These are phyloP conservation scores for Acarospora socialis DNA, from an alignment of 2,329 filamentous ascomycete species.

Conservation along the genomic window DNA sequence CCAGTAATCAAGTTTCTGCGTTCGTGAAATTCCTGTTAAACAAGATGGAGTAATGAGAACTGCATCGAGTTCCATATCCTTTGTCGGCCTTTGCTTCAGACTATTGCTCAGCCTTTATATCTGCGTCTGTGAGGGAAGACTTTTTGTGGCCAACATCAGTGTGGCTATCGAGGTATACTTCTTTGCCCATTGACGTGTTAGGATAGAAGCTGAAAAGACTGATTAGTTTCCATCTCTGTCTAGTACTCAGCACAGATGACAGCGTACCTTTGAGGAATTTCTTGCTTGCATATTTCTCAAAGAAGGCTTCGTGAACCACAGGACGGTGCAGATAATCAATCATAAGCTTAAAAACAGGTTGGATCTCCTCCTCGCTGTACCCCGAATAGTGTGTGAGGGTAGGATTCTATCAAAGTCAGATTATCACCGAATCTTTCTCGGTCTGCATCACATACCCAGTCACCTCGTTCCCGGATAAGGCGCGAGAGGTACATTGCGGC, in stretches of 20 bases:
- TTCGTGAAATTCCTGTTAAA: too few species aligned
- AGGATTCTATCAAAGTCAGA: conserved; percentile 45
- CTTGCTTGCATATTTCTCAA: conserved; percentile 99
- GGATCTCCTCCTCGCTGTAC: conserved; percentile 83
- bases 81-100: too few species aligned
- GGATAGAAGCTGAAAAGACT: conserved; percentile 78
- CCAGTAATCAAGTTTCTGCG: too few species aligned
- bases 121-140: too few species aligned
- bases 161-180: conserved; percentile 42
- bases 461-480: conserved; percentile 74
- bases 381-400: conserved; percentile 84
- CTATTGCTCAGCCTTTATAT: too few species aligned
- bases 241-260: neutral
- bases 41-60: too few species aligned
- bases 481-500: conserved; percentile 91
- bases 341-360: conserved; percentile 87
- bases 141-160: too few species aligned
- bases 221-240: conserved; percentile 18
- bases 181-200: conserved; percentile 88
- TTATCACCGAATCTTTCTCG: conserved; percentile 9
- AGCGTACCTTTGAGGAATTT: conserved; percentile 91
- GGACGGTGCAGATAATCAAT: conserved; percentile 88
- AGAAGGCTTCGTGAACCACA: conserved; percentile 90
- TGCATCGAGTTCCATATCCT: too few species aligned
- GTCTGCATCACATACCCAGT: conserved; percentile 73